A percentile compares a stretch with the other conserved stretches of the same genome.
These are phyloP conservation scores for Craterostigma plantagineum DNA, from an alignment of 257 asterid genomes.

Conservation along the genomic window DNA sequence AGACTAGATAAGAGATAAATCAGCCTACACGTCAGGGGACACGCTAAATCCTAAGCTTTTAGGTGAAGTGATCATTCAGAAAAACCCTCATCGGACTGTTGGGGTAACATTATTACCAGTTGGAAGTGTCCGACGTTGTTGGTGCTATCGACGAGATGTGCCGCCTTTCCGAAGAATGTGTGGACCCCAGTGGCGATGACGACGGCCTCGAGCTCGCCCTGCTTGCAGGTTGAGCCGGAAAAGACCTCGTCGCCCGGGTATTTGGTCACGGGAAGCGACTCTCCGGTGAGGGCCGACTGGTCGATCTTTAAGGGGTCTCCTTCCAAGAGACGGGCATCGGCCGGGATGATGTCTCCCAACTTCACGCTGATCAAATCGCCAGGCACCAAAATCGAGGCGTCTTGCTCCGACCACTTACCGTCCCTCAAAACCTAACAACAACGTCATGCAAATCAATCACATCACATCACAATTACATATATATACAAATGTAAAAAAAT, in stretches of 20 bases:
- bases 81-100: background rate
- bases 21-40: too few species aligned
- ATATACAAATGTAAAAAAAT: background rate
- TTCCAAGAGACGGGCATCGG: constrained; percentile 82
- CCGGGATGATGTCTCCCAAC: constrained; percentile 80
- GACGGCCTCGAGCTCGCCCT: constrained; percentile 80
- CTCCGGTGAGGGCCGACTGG: constrained; percentile 80
- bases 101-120: constrained; percentile 17
- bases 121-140: constrained; percentile 91
- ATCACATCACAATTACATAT: background rate
- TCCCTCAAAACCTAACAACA: constrained; percentile 53
- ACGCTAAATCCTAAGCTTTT: too few species aligned
- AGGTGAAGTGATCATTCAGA: too few species aligned
- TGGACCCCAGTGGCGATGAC: constrained; percentile 94
- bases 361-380: constrained; percentile 87
- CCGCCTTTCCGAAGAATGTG: constrained; percentile 93
- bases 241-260: constrained; percentile 57
- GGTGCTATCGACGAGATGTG: constrained; percentile 92
- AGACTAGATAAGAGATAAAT: background rate
- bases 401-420: constrained; percentile 70
- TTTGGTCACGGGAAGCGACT: constrained; percentile 72
- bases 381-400: constrained; percentile 72
- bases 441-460: background rate
- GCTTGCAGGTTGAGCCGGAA: constrained; percentile 94
- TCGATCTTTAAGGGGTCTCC: constrained; percentile 88